Percentiles rank a stretch among this genome's conserved stretches.
Evolutionary conservation across 345 rosid genomes (phyloP).

Genomic region (Firmiana major): DNA sequence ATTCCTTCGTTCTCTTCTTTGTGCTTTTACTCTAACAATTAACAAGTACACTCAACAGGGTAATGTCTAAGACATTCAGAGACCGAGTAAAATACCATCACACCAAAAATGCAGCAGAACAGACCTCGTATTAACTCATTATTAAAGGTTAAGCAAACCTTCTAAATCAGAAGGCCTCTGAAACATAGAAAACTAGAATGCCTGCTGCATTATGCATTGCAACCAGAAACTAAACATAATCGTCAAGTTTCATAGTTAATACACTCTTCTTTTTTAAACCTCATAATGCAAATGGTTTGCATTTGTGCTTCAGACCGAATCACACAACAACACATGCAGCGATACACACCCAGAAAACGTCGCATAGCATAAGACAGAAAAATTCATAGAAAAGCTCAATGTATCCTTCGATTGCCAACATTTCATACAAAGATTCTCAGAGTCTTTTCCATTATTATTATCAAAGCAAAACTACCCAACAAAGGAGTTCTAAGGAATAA

Average conservation of each 20-base stretch:
- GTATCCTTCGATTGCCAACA: not conserved
- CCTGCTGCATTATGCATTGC: not conserved
- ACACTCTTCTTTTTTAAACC: not conserved
- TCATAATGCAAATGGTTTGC: not conserved
- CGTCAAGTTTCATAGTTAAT: not conserved
- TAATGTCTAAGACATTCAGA: too few species aligned
- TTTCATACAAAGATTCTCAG: not conserved
- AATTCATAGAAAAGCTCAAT: not conserved
- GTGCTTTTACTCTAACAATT: too few species aligned
- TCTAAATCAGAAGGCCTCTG: not conserved
- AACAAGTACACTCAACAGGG: too few species aligned
- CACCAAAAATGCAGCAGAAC: too few species aligned
- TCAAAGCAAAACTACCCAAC: not conserved
- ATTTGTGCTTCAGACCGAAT: not conserved
- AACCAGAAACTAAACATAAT: not conserved
- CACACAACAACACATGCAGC: not conserved
- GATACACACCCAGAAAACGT: not conserved
- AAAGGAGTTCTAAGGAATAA: not conserved
- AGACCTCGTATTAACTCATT: too few species aligned
- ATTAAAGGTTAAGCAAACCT: not conserved
- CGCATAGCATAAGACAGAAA: not conserved
- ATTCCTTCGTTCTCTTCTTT: too few species aligned
- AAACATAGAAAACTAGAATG: not conserved
- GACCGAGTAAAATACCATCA: too few species aligned
- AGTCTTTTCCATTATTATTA: not conserved